A percentile compares a stretch with the other conserved stretches of the same genome.
Evolutionary conservation across 108 stramenopile species (phyloP).

Genomic region (Pseudonitzschia delicatissima): DNA sequence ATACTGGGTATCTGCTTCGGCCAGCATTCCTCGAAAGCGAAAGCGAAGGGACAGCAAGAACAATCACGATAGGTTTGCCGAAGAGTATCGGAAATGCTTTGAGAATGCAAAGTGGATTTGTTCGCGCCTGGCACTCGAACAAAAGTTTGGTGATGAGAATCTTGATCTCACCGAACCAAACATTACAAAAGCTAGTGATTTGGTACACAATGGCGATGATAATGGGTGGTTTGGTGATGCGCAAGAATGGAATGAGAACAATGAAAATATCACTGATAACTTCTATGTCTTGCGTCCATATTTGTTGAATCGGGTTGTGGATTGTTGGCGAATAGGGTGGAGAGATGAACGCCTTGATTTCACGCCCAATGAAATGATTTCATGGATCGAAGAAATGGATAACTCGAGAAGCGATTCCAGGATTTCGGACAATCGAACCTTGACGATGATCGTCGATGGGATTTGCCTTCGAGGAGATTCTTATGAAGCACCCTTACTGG

Average conservation of each 20-base stretch:
- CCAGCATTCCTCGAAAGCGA: not conserved
- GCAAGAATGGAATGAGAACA: too few relatives aligned
- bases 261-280: not conserved
- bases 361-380: slow-evolving; percentile 20
- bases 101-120: slow-evolving; percentile 13
- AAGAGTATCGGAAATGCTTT: not conserved
- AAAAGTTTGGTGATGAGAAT: not conserved
- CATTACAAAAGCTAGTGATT: too few relatives aligned
- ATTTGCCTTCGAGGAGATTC: slow-evolving; percentile 26
- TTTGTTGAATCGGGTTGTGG: slow-evolving; percentile 31
- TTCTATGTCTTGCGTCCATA: slow-evolving; percentile 19
- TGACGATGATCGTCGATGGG: slow-evolving; percentile 35
- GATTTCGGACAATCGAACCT: slow-evolving; percentile 19
- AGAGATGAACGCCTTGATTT: slow-evolving; percentile 3
- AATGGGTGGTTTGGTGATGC: too few relatives aligned
- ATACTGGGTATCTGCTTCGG: slow-evolving; percentile 1
- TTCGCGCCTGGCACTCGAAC: slow-evolving; percentile 1
- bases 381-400: slow-evolving; percentile 11
- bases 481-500: slow-evolving; percentile 29
- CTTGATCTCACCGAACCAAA: not conserved
- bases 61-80: not conserved
- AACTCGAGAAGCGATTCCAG: not conserved
- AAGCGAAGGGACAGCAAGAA: not conserved
- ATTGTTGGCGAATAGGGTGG: slow-evolving; percentile 40
- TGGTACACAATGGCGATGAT: not conserved